Evolutionary conservation across 2,329 filamentous ascomycete species (phyloP), one percentile per base, ranked within the genome.

Genomic region (Aspergillus arachidicola): DNA sequence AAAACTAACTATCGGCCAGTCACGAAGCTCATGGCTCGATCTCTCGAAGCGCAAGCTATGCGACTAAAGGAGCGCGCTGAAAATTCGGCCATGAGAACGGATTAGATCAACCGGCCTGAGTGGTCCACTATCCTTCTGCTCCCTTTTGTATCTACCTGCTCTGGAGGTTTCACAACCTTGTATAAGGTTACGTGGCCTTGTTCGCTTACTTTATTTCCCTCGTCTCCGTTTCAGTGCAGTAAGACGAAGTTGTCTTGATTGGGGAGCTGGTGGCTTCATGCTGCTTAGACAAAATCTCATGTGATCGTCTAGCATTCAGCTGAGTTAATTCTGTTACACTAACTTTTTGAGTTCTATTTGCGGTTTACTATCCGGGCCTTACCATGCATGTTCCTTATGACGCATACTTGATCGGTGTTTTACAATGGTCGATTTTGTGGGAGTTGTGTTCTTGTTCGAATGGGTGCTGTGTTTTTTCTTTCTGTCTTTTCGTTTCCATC

Each of bases 21-120:
- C 51, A 89, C 87, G n/a, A 88, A 88, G 75, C 82, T 90, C 57
- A 90, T 90, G 86, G 86, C 87, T 57, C 85, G 85, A 64, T 88
- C 87, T 32, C 80, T 90, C 48, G 86, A 90, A 72, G 83, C 84
- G 38, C 88, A 90, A 76, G 87, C 88, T 41, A 80, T 82, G 64
- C 85, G 88, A 68, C 86, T 90, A 79, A 86, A 85, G 70, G 85
- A 86, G 64, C 84, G 88, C 67, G 85, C 87, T 28, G 74, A 79
- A 56, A 70, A 72, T 60, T 78, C 75, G 34, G 63, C 74, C 45
- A 68, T 76, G 63, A 73, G 74, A 64, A 62, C 68, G 34, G 70
- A 32, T 50, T 61, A 26, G n/a, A 55, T 68, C 57, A 71, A 72
- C 71, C 65, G 57, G 68, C 23, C 46, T 26, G 21, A 30, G 36